Evolutionary conservation across 2,329 filamentous ascomycete species (phyloP), one percentile per base, ranked within the genome.

Genomic region (Knufia petricola): DNA sequence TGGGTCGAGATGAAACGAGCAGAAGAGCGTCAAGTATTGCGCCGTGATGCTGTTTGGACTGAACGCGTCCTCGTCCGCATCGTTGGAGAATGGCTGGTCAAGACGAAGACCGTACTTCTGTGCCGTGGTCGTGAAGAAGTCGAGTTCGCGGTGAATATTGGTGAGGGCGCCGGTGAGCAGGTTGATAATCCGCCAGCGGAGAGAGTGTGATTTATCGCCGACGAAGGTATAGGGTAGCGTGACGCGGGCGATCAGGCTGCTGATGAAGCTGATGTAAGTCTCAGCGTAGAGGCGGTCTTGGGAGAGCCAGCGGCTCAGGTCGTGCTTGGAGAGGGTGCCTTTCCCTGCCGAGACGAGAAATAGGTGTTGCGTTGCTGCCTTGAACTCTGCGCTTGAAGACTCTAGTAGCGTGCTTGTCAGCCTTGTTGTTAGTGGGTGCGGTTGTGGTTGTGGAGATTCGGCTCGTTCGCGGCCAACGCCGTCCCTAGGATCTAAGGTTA

Each of bases 281-380:
- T 84, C 80, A 28, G 82, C 79, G 64, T 86, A 84, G 51, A 87
- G 75, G 7, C 79, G 72, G 63, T 87, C 83, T 63, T 85, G 83
- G 10, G 79, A 77, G 37, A 87, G 77, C 84, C 84, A 87, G 62
- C 74, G 71, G 17, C 75, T 74, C 9, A 87, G 68, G 1, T 71
- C 65, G 0, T 69, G 59, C 42, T 77, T 77, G 15, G 76, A 67
- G 15, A 84, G 67, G 0, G 72, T 75, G 19, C 84, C 83, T 48
- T 72, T 69, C 12, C 82, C 82, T 4, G 83, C 82, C 41, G 77
- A 72, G 9, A 69, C 70, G 45, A 87, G 76, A 65, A 87, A 87
- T 0, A 77, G 71, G 47, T 80, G 75, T 51, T 82, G 79, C 0
- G 82, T 86, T 9, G 83, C 56, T 10, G 46, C 13, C 21, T 48